These are phyloP conservation scores for Ophiostoma ips DNA, from an alignment of 2,329 filamentous ascomycete species.

Conservation along the genomic window DNA sequence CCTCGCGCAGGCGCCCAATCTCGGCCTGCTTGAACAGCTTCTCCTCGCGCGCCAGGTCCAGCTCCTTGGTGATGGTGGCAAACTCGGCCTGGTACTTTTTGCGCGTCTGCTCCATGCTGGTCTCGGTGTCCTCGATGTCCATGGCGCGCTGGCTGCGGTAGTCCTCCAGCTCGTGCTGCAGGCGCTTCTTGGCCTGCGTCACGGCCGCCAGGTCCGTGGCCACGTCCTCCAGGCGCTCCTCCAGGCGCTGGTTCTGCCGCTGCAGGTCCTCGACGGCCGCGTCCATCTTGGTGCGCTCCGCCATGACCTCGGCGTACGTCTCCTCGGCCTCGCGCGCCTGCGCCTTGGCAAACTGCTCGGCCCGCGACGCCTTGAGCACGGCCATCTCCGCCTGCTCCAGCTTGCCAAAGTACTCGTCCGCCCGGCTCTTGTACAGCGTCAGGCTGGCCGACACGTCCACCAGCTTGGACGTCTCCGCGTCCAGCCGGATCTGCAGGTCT, in stretches of 20 bases:
- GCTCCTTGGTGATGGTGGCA: slow-evolving; percentile 74
- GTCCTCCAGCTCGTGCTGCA: slow-evolving; percentile 95
- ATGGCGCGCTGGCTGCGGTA: slow-evolving; percentile 91
- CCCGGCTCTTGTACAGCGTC: slow-evolving; percentile 76
- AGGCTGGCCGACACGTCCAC: slow-evolving; percentile 75
- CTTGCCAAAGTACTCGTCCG: slow-evolving; percentile 94
- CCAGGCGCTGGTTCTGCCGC: slow-evolving; percentile 74
- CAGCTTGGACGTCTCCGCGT: slow-evolving; percentile 74
- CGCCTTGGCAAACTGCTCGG: slow-evolving; percentile 85
- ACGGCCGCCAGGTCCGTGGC: slow-evolving; percentile 79
- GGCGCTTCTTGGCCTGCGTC: slow-evolving; percentile 77
- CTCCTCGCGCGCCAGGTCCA: slow-evolving; percentile 87
- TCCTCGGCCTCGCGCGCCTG: slow-evolving; percentile 88
- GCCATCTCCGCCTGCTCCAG: slow-evolving; percentile 94
- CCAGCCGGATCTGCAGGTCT: slow-evolving; percentile 83
- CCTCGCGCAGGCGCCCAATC: slow-evolving; percentile 79
- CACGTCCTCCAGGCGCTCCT: slow-evolving; percentile 83
- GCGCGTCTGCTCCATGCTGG: slow-evolving; percentile 88
- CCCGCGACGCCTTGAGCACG: slow-evolving; percentile 79
- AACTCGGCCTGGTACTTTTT: slow-evolving; percentile 97
- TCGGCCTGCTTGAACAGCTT: slow-evolving; percentile 74
- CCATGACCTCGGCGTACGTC: slow-evolving; percentile 76
- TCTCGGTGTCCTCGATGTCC: slow-evolving; percentile 93
- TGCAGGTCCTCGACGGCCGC: slow-evolving; percentile 77
- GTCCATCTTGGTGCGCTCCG: slow-evolving; percentile 85